Conservation (phyloP, 2,329 filamentous ascomycete species). For the Blastomyces parvus region DNA sequence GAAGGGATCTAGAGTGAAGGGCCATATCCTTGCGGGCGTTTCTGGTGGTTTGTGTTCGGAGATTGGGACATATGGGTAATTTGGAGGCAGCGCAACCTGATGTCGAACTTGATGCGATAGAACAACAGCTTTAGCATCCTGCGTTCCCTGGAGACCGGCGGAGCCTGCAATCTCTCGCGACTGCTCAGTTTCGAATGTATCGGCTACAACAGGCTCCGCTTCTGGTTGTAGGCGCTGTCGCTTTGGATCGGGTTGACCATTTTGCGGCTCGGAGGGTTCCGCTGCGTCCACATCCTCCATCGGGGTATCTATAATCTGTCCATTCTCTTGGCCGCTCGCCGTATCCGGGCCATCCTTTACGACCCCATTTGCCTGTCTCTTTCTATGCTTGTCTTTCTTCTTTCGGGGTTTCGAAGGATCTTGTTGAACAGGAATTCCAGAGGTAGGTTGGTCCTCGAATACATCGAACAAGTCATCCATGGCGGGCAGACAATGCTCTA, state of each 20-base stretch:
- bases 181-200: constrained; percentile 90
- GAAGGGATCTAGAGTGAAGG: constrained; percentile 93
- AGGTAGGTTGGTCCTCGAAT: constrained; percentile 59
- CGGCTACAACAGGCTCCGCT: constrained; percentile 73
- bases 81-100: constrained; percentile 87
- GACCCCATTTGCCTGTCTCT: constrained; percentile 73
- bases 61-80: constrained; percentile 91
- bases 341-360: constrained; percentile 44
- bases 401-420: constrained; percentile 26
- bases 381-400: constrained; percentile 61
- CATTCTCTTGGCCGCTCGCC: constrained; percentile 21
- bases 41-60: constrained; percentile 86
- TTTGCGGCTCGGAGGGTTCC: constrained; percentile 12
- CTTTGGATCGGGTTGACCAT: constrained; percentile 38
- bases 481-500: constrained; percentile 12
- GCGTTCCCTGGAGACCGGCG: constrained; percentile 54
- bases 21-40: constrained; percentile 72
- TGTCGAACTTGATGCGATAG: constrained; percentile 97
- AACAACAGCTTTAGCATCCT: constrained; percentile 57
- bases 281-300: constrained; percentile 15
- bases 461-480: constrained; percentile 80
- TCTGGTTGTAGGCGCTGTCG: constrained; percentile 48
- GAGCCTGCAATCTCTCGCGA: constrained; percentile 80
- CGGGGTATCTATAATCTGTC: constrained; percentile 21
- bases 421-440: constrained; percentile 29